Conservation (phyloP, 2,329 filamentous ascomycete genomes). For the Stagonosporopsis tanaceti region DNA sequence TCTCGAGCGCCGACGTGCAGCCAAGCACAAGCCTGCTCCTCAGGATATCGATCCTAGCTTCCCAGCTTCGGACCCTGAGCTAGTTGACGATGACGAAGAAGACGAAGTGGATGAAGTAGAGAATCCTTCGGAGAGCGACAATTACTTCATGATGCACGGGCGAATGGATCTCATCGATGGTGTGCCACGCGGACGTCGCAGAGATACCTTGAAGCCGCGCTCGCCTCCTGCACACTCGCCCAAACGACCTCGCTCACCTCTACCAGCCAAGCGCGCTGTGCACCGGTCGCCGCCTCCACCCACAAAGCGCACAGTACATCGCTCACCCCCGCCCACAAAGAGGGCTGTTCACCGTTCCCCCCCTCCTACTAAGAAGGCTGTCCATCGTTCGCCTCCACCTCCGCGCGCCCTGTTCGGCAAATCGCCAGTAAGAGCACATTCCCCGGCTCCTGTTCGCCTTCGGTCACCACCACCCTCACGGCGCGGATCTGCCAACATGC, state of each 20-base stretch:
- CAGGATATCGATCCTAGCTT: slow-evolving; percentile 95
- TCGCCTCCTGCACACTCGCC: slow-evolving; percentile 24
- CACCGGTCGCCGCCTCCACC: slow-evolving; percentile 53
- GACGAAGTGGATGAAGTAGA: slow-evolving; percentile 53
- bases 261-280: slow-evolving; percentile 13
- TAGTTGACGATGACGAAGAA: slow-evolving; percentile 77
- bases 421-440: slow-evolving; percentile 71
- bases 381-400: slow-evolving; percentile 46
- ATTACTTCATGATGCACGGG: slow-evolving; percentile 74
- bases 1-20: slow-evolving; percentile 79
- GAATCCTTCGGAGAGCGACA: slow-evolving; percentile 66
- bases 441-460: slow-evolving; percentile 48
- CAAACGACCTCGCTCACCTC: slow-evolving; percentile 33
- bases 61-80: slow-evolving; percentile 90
- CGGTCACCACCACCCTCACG: slow-evolving; percentile 74
- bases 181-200: slow-evolving; percentile 50
- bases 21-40: slow-evolving; percentile 83
- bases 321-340: slow-evolving; percentile 14
- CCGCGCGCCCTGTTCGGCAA: slow-evolving; percentile 69
- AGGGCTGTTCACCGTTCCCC: slow-evolving; percentile 40
- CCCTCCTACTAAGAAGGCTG: slow-evolving; percentile 15
- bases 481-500: slow-evolving; percentile 51
- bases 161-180: slow-evolving; percentile 73
- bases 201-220: slow-evolving; percentile 39
- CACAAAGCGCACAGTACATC: slow-evolving; percentile 53